Conservation (phyloP, 768 basidiomycete genomes). For the Leccinum pellstonianum region DNA sequence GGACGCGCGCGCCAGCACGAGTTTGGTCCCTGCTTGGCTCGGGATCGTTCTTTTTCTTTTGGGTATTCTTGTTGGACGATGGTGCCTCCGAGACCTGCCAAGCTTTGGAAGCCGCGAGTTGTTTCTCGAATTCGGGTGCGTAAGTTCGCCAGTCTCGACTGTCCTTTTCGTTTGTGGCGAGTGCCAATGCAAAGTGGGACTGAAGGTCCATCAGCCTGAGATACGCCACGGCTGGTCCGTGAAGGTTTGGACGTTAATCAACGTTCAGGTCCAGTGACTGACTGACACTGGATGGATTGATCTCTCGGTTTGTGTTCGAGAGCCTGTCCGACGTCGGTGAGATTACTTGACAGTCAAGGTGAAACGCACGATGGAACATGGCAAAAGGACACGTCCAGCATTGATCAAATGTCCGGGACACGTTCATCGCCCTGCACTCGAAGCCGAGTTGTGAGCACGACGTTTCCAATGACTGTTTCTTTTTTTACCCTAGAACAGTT, state of each 20-base stretch:
- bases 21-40: conserved; percentile 24
- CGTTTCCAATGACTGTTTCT: background rate
- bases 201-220: conserved; percentile 22
- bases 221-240: conserved; percentile 22
- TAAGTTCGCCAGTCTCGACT: conserved; percentile 24
- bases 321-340: conserved; percentile 9
- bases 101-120: conserved; percentile 22
- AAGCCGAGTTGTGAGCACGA: conserved; percentile 57
- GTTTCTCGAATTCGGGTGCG: conserved; percentile 29
- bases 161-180: background rate
- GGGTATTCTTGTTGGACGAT: conserved; percentile 27
- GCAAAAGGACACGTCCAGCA: conserved; percentile 27
- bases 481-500: conserved; percentile 45
- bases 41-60: conserved; percentile 20
- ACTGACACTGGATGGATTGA: conserved; percentile 24
- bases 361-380: too few relatives aligned
- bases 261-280: too few relatives aligned
- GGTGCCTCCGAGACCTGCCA: conserved; percentile 19
- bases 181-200: conserved; percentile 19
- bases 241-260: background rate
- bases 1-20: conserved; percentile 12
- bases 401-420: conserved; percentile 94
- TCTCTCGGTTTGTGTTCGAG: conserved; percentile 29
- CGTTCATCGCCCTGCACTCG: conserved; percentile 90
- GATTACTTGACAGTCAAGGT: too few relatives aligned